Percentiles rank a stretch among this genome's conserved stretches.
Conservation (phyloP, 768 basidiomycete genomes). For the Hericium erinaceus region DNA sequence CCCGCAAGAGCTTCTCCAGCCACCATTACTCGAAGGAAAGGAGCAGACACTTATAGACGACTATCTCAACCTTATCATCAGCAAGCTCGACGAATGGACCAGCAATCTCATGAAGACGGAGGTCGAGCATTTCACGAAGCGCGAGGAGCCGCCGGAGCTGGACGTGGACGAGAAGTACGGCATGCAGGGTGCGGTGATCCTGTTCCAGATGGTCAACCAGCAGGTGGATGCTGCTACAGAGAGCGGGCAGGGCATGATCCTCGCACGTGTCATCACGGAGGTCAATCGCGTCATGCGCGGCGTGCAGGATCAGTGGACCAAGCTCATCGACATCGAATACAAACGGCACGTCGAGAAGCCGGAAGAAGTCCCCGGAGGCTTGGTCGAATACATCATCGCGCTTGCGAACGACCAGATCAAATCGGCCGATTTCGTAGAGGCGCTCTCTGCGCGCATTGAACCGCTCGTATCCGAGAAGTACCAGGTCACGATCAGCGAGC, state of each 20-base stretch:
- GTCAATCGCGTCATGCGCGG: constrained; percentile 81
- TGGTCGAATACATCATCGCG: constrained; percentile 94
- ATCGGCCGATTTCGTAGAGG: constrained; percentile 88
- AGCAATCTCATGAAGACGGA: constrained; percentile 90
- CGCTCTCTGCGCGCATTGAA: constrained; percentile 77
- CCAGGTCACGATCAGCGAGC: constrained; percentile 68
- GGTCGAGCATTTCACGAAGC: constrained; percentile 69
- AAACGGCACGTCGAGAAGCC: constrained; percentile 84
- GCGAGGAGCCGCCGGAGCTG: constrained; percentile 80
- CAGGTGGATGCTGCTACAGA: constrained; percentile 92
- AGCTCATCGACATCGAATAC: constrained; percentile 72
- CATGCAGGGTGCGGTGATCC: constrained; percentile 81
- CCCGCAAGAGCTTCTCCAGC: constrained; percentile 71
- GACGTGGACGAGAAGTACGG: constrained; percentile 87
- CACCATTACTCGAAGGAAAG: constrained; percentile 89
- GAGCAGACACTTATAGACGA: constrained; percentile 92
- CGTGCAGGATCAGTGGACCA: constrained; percentile 83
- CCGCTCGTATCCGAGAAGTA: constrained; percentile 93
- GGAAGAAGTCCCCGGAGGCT: constrained; percentile 77
- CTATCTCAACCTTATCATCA: constrained; percentile 87
- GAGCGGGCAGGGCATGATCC: constrained; percentile 89
- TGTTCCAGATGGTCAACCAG: constrained; percentile 98
- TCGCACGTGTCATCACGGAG: constrained; percentile 85
- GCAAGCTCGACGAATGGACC: constrained; percentile 96
- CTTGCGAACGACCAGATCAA: constrained; percentile 97